Evolutionary conservation across 192 early-diverging fungal genomes (phyloP).

Genomic region (Umbelopsis sp.): DNA sequence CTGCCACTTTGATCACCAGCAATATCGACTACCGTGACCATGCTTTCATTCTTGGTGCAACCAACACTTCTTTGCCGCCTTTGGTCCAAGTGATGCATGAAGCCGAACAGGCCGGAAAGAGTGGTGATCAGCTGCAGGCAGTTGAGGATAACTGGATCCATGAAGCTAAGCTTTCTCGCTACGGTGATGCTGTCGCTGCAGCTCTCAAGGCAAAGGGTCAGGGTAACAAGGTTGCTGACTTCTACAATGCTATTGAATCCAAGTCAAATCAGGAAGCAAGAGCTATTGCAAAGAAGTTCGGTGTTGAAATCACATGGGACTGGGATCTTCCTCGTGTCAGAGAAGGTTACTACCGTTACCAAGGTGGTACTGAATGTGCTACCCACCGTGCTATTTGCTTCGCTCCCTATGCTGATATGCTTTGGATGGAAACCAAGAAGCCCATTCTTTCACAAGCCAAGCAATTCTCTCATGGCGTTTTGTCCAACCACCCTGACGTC

Average conservation of each 20-base stretch:
- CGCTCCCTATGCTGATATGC: constrained; percentile 85
- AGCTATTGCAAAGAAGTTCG: constrained; percentile 72
- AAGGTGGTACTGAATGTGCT: constrained; percentile 91
- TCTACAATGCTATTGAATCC: constrained; percentile 40
- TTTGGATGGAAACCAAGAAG: constrained; percentile 98
- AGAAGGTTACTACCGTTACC: constrained; percentile 97
- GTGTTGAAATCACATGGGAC: constrained; percentile 78
- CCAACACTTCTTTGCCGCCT: constrained; percentile 75
- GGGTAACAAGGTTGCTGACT: constrained; percentile 43
- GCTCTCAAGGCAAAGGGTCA: constrained; percentile 69
- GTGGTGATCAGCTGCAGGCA: constrained; percentile 73
- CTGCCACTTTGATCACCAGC: constrained; percentile 93
- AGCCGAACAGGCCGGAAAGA: constrained; percentile 74
- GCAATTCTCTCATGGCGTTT: constrained; percentile 87
- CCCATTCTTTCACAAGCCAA: constrained; percentile 91
- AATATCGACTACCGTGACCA: constrained; percentile 97
- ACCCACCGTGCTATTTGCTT: constrained; percentile 82
- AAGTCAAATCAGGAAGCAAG: constrained; percentile 86
- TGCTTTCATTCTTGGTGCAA: constrained; percentile 92
- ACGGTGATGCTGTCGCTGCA: constrained; percentile 78
- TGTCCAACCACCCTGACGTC: constrained; percentile 72
- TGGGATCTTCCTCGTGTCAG: constrained; percentile 90
- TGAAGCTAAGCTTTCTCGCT: constrained; percentile 80
- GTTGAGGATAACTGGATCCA: constrained; percentile 87
- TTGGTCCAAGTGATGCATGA: constrained; percentile 77